Evolutionary conservation across 345 rosid genomes (phyloP).

Genomic region (Linum trigynum): DNA sequence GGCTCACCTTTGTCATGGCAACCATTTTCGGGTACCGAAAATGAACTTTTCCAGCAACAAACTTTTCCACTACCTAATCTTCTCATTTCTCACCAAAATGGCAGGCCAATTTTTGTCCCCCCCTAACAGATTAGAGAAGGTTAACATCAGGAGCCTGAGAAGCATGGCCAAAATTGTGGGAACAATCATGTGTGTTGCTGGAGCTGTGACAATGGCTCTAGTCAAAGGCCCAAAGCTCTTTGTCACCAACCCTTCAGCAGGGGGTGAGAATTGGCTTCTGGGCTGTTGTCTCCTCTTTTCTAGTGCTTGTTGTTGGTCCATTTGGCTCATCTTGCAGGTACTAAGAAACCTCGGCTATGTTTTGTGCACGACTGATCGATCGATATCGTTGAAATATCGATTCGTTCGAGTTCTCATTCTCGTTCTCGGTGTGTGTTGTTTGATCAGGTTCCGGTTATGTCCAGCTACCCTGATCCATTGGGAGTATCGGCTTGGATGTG

Average conservation of each 20-base stretch:
- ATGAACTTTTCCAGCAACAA: background rate
- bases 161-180: background rate
- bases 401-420: background rate
- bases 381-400: background rate
- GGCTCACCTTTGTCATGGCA: conserved; percentile 35
- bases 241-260: conserved; percentile 7
- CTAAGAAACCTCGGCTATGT: background rate
- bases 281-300: conserved; percentile 41
- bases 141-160: conserved; percentile 6
- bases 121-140: conserved; percentile 27
- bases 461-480: conserved; percentile 39
- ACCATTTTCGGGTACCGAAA: conserved; percentile 18
- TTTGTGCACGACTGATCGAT: background rate
- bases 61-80: background rate
- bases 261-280: conserved; percentile 31
- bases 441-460: conserved; percentile 37
- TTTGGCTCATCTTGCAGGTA: conserved; percentile 56
- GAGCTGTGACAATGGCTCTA: background rate
- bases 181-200: background rate
- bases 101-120: background rate
- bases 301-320: conserved; percentile 46
- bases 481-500: conserved; percentile 47
- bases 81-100: background rate
- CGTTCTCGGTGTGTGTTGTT: background rate
- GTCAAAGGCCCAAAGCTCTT: conserved; percentile 2